phyloP scores from a whole-genome alignment of 106 monocot genomes.

The Dioscorea alata region DNA sequence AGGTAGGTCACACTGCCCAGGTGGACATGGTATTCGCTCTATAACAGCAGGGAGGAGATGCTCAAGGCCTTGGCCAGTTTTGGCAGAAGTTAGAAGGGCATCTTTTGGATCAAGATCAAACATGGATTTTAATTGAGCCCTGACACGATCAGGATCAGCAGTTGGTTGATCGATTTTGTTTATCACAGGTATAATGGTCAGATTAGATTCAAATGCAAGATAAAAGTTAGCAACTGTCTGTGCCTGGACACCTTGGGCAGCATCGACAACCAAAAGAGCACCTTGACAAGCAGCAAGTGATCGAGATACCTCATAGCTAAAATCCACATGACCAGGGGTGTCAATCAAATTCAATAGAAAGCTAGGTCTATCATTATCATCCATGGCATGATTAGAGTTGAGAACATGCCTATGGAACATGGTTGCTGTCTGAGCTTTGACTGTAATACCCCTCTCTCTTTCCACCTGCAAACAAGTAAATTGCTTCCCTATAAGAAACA shows the following conservation, averaged over 20 bases:
- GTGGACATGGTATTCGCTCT: conserved; percentile 70
- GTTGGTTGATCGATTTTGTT: conserved; percentile 99
- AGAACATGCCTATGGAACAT: conserved; percentile 73
- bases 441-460: conserved; percentile 97
- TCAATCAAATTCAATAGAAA: conserved; percentile 89
- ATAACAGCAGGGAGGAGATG: conserved; percentile 94
- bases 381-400: neutral
- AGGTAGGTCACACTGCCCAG: conserved; percentile 62
- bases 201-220: conserved; percentile 88
- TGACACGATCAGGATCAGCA: conserved; percentile 93
- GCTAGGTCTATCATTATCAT: conserved; percentile 11
- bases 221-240: conserved; percentile 98
- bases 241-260: conserved; percentile 99
- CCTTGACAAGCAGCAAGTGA: conserved; percentile 99
- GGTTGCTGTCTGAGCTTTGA: conserved; percentile 97
- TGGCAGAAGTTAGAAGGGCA: conserved; percentile 90
- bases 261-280: conserved; percentile 95
- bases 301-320: conserved; percentile 97
- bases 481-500: too few species aligned
- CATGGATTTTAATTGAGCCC: conserved; percentile 78
- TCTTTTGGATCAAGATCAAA: conserved; percentile 90
- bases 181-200: conserved; percentile 92
- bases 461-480: conserved; percentile 53
- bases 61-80: conserved; percentile 93
- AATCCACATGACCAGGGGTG: conserved; percentile 99